Evolutionary conservation across 2,329 filamentous ascomycete species (phyloP).

Genomic region (Juglanconis oblonga): DNA sequence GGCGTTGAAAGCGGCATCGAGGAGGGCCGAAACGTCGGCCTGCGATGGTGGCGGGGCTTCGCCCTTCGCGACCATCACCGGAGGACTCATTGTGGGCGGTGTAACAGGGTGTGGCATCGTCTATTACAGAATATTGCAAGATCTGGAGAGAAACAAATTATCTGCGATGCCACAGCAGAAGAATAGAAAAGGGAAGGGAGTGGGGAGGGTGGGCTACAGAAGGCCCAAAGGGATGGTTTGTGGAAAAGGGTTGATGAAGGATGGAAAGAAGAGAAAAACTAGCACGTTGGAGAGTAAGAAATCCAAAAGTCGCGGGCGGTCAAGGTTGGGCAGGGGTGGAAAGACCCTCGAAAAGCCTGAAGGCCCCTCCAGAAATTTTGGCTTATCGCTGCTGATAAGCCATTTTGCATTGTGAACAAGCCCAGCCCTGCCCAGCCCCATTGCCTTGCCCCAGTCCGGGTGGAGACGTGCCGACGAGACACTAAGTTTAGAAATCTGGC

Average conservation of each 20-base stretch:
- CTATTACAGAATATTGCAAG: slow-evolving; percentile 1
- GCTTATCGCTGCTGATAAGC: not conserved
- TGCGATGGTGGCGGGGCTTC: slow-evolving; percentile 54
- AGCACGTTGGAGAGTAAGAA: not conserved
- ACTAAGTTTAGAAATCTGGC: not conserved
- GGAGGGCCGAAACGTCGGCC: slow-evolving; percentile 62
- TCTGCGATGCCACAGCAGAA: not conserved
- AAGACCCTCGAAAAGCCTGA: not conserved
- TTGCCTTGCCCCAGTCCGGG: too few species aligned
- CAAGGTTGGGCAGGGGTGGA: slow-evolving; percentile 1
- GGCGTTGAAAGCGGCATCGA: slow-evolving; percentile 67
- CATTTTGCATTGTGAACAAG: not conserved
- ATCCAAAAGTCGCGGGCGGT: not conserved
- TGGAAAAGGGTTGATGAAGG: not conserved
- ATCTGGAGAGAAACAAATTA: not conserved
- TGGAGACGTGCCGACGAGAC: not conserved
- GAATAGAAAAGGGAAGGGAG: slow-evolving; percentile 6
- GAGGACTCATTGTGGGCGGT: slow-evolving; percentile 21
- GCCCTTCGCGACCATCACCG: slow-evolving; percentile 23
- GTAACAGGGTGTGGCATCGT: slow-evolving; percentile 23
- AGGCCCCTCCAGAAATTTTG: slow-evolving; percentile 1
- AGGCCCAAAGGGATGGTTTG: slow-evolving; percentile 8
- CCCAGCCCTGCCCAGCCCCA: too few species aligned
- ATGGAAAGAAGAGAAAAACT: not conserved
- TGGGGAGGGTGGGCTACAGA: slow-evolving; percentile 17